phyloP scores from a whole-genome alignment of 257 asterid species.

The Solanum piurae region DNA sequence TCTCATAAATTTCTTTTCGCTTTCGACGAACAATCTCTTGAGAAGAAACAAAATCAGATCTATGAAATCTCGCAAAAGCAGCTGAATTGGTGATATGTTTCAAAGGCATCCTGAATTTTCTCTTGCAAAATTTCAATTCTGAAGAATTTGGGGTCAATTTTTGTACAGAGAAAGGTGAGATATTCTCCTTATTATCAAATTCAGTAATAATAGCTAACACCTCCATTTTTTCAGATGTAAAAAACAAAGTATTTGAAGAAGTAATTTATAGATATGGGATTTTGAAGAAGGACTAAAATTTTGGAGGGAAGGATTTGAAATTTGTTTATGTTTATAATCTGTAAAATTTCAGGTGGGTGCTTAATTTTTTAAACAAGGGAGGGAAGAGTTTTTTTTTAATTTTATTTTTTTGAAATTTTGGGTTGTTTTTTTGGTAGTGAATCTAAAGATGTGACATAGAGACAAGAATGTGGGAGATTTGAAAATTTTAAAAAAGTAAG shows the following conservation, averaged over 20 bases:
- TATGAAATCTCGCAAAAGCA: background rate
- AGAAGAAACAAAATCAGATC: background rate
- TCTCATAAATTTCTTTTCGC: constrained; percentile 11
- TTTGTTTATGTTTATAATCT: background rate
- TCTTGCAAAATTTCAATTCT: background rate
- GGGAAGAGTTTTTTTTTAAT: background rate
- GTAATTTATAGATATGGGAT: background rate
- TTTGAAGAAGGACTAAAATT: background rate
- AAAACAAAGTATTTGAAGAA: background rate
- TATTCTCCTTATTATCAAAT: constrained; percentile 29
- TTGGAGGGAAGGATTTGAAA: constrained; percentile 18
- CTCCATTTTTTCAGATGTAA: background rate
- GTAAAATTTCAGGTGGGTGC: background rate
- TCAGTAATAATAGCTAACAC: background rate
- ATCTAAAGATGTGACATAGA: background rate
- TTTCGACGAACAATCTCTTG: constrained; percentile 8
- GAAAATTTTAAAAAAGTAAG: background rate
- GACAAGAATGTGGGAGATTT: background rate
- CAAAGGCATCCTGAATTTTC: constrained; percentile 21
- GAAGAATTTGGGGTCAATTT: background rate
- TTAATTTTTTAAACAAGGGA: background rate
- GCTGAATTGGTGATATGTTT: constrained; percentile 30
- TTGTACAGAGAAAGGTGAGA: constrained; percentile 10
- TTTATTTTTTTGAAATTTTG: background rate
- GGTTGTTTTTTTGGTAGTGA: background rate